phyloP scores from a whole-genome alignment of 768 basidiomycete genomes.

The Suillus lakei region DNA sequence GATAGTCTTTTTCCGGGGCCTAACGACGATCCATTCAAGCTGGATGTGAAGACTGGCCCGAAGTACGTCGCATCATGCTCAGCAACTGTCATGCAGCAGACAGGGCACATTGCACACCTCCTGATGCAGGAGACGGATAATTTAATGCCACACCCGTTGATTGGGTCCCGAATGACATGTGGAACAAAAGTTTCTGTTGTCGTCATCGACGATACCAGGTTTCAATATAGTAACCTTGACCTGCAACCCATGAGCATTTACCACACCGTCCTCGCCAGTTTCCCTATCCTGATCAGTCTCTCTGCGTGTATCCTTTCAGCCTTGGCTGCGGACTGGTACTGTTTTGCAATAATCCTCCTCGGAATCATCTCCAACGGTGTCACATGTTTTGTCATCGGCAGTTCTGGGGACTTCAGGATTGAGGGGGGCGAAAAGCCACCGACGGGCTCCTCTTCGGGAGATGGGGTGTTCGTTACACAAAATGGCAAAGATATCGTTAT shows the following conservation, averaged over 20 bases:
- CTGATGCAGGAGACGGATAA: slow-evolving; percentile 9
- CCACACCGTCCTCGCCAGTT: slow-evolving; percentile 13
- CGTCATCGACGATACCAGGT: too few species aligned
- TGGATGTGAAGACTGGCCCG: slow-evolving; percentile 32
- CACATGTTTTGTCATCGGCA: slow-evolving; percentile 30
- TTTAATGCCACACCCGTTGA: neutral
- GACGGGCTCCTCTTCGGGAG: slow-evolving; percentile 24
- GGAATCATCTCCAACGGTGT: slow-evolving; percentile 35
- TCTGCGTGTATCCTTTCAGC: slow-evolving; percentile 26
- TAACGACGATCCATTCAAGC: slow-evolving; percentile 26
- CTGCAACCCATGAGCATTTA: neutral
- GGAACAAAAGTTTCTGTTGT: neutral
- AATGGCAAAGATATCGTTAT: slow-evolving; percentile 27
- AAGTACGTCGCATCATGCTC: slow-evolving; percentile 27
- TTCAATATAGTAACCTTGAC: neutral
- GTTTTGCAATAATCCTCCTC: slow-evolving; percentile 34
- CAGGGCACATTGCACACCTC: slow-evolving; percentile 30
- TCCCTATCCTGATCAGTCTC: slow-evolving; percentile 30
- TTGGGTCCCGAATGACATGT: slow-evolving; percentile 7
- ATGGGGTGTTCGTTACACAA: slow-evolving; percentile 25
- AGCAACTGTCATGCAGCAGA: slow-evolving; percentile 21
- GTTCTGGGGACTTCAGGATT: slow-evolving; percentile 27
- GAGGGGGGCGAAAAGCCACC: slow-evolving; percentile 19
- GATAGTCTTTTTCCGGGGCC: too few species aligned
- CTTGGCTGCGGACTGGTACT: slow-evolving; percentile 34